Base-by-base conservation (phyloP, 805 yeast species). In the Cyberlindnera saturnus region DNA sequence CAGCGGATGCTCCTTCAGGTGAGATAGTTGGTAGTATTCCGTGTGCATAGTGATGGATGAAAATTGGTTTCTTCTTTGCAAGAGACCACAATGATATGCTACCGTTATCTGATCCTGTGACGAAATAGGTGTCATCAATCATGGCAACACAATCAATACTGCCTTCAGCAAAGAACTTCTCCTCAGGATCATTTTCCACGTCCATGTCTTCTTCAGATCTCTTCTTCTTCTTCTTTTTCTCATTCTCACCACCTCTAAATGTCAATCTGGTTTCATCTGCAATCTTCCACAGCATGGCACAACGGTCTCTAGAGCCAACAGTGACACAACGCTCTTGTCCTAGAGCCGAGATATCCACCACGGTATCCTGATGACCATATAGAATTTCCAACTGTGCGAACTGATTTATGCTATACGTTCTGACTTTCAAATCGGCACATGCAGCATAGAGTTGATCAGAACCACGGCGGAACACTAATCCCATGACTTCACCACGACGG, bases 21-120 rank as follows among this genome's bases (percentile, higher is more conserved):
- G 67, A 63, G 15, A 80, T 59, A 10, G 57, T 53, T 14, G 81
- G 77, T 42, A 74, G 70, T 16, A 74, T 53, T 2, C 97, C 99
- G 62, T 93, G 99, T 3, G 91, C 86, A 39, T 71, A 65, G 55
- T 93, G 75, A 48, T 74, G 64, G 3, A 80, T 79, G 61, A 64
- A 82, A 26, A 86, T 65, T 14, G 98, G 95, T 65, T 88, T 90
- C 75, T 93, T 93, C 66, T 88, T 88, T 20, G 86, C 81, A 44
- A 84, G 66, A 3, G 96, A 81, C 99, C 99, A 93, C 48, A 93
- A 69, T n/a, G 86, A 68, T 29, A 93, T 66, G 58, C 79, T 85
- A 35, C 99, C 99, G 61, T 90, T 91, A 60, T 93, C 99, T 14
- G 96, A 82, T 5, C 98, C 98, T 1, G 98, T 90, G 38, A 93